Percentiles rank a stretch among this genome's conserved stretches.
phyloP scores from a whole-genome alignment of 805 yeast genomes.

The Kurtzmaniella cleridarum region DNA sequence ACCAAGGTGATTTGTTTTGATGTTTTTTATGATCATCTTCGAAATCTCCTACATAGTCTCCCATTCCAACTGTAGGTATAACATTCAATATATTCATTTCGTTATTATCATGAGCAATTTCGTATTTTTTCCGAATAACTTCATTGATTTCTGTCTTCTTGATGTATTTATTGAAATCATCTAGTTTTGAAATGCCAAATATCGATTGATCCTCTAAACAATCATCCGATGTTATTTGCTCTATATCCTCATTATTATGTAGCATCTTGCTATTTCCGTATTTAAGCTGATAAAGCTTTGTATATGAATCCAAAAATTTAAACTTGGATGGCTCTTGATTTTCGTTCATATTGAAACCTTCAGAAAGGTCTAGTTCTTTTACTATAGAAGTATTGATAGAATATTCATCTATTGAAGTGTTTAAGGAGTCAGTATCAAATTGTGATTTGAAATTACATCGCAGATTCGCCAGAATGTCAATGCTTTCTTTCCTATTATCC shows the following conservation, averaged over 20 bases:
- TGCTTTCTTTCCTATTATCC: neutral
- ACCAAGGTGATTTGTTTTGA: slow-evolving; percentile 1
- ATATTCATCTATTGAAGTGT: slow-evolving; percentile 5
- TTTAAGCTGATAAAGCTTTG: slow-evolving; percentile 10
- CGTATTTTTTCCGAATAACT: slow-evolving; percentile 17
- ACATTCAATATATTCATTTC: slow-evolving; percentile 6
- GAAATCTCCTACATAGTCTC: slow-evolving; percentile 5
- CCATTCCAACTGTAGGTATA: slow-evolving; percentile 6
- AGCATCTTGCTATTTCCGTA: slow-evolving; percentile 10
- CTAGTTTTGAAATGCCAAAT: slow-evolving; percentile 25
- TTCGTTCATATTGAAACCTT: slow-evolving; percentile 1
- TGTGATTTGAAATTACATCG: slow-evolving; percentile 10
- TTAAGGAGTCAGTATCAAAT: slow-evolving; percentile 17
- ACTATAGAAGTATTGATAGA: slow-evolving; percentile 23
- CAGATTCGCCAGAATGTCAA: neutral
- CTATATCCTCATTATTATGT: slow-evolving; percentile 6
- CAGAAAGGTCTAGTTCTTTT: slow-evolving; percentile 11
- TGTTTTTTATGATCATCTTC: slow-evolving; percentile 2
- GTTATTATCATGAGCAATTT: slow-evolving; percentile 1
- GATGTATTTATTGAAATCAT: slow-evolving; percentile 30
- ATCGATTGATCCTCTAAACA: slow-evolving; percentile 14
- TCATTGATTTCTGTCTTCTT: slow-evolving; percentile 32
- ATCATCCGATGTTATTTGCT: neutral
- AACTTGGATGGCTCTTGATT: slow-evolving; percentile 17
- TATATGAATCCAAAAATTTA: slow-evolving; percentile 21